A percentile compares a stretch with the other conserved stretches of the same genome.
phyloP scores from a whole-genome alignment of 2,329 filamentous ascomycete genomes.

The Aspergillus tubingensis region DNA sequence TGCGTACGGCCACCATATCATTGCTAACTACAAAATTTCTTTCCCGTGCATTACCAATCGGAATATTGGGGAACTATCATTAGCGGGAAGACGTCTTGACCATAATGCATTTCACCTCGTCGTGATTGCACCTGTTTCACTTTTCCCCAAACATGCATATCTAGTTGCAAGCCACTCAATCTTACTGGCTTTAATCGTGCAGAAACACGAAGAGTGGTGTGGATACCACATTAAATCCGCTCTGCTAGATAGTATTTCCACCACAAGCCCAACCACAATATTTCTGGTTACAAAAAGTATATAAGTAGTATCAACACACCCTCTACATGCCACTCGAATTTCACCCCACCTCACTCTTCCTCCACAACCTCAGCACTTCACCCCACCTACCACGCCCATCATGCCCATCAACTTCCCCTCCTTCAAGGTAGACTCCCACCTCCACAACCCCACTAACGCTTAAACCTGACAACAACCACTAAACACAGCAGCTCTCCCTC shows the following conservation, averaged over 20 bases:
- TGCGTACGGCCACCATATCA: no score
- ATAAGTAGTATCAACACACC: not conserved
- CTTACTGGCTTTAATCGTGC: not conserved
- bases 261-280: not conserved
- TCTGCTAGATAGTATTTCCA: no score
- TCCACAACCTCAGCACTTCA: not conserved
- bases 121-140: not conserved
- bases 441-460: not conserved
- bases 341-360: not conserved
- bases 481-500: not conserved
- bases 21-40: no score
- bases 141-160: not conserved
- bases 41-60: not conserved
- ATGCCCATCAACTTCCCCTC: fast-evolving
- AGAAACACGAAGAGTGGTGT: not conserved
- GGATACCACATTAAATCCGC: not conserved
- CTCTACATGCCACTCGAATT: no score
- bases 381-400: not conserved
- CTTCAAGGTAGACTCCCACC: not conserved
- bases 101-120: no score
- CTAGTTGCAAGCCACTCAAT: not conserved
- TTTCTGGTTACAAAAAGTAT: not conserved
- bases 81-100: no score
- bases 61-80: not conserved
- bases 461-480: not conserved